Evolutionary conservation across 2,329 filamentous ascomycete genomes (phyloP).

Genomic region (Byssochlamys sp.): DNA sequence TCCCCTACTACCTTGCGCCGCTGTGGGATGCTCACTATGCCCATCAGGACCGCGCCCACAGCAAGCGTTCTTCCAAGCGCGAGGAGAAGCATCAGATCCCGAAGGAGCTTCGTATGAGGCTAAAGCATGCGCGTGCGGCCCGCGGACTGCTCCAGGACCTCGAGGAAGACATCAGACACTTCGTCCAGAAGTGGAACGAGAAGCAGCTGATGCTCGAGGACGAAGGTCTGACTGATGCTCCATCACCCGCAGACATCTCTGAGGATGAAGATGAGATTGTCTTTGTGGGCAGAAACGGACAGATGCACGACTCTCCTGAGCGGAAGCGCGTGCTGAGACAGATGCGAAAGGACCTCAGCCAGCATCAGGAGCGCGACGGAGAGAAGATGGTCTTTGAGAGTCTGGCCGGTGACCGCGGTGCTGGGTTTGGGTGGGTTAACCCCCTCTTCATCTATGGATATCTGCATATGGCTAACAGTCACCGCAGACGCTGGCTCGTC

Average conservation of each 20-base stretch:
- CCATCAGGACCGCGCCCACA: slow-evolving; percentile 27
- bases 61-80: slow-evolving; percentile 25
- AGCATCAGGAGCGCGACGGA: slow-evolving; percentile 38
- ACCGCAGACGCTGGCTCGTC: slow-evolving; percentile 70
- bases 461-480: slow-evolving; percentile 10
- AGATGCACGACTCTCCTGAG: slow-evolving; percentile 51
- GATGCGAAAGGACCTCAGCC: slow-evolving; percentile 20
- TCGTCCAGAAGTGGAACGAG: slow-evolving; percentile 54
- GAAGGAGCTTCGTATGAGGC: slow-evolving; percentile 65
- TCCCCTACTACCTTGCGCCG: slow-evolving; percentile 82
- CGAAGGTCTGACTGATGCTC: slow-evolving; percentile 37
- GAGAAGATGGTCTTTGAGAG: slow-evolving; percentile 74
- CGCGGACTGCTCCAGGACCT: slow-evolving; percentile 71
- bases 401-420: slow-evolving; percentile 62
- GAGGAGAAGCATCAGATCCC: slow-evolving; percentile 49
- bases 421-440: slow-evolving; percentile 65
- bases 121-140: slow-evolving; percentile 71
- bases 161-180: slow-evolving; percentile 72
- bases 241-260: slow-evolving; percentile 35
- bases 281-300: slow-evolving; percentile 63
- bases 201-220: slow-evolving; percentile 40
- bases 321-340: slow-evolving; percentile 47
- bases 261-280: slow-evolving; percentile 92
- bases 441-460: slow-evolving; percentile 1
- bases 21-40: slow-evolving; percentile 63